These are phyloP conservation scores for Zangia roseola DNA, from an alignment of 768 basidiomycete genomes.

Conservation along the genomic window DNA sequence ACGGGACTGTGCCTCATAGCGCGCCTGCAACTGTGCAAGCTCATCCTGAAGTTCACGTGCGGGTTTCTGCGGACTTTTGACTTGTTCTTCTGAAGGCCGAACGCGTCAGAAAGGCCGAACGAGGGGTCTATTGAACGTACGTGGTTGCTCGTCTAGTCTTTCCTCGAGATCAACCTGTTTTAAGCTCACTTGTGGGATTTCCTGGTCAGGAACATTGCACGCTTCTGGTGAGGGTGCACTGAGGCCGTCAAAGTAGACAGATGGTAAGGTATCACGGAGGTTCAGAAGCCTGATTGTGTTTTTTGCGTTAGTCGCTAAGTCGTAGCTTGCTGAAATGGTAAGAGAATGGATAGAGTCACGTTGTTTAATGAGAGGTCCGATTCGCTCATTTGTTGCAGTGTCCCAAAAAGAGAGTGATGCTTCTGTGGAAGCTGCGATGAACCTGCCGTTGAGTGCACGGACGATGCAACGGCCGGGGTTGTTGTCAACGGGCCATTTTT, in stretches of 20 bases:
- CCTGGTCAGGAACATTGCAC: too few species aligned
- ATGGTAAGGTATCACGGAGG: constrained; percentile 3
- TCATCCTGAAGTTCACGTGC: too few species aligned
- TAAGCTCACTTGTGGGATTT: too few species aligned
- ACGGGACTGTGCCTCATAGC: too few species aligned
- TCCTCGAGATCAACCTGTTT: too few species aligned
- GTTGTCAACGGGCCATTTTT: constrained; percentile 7
- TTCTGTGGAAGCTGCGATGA: constrained; percentile 1
- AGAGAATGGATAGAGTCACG: neutral
- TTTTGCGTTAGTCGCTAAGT: neutral
- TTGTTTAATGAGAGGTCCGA: constrained; percentile 5
- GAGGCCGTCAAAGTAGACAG: neutral
- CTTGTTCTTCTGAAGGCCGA: too few species aligned
- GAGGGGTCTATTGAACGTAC: too few species aligned
- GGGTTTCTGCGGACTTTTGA: too few species aligned
- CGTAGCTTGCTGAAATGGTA: constrained; percentile 5
- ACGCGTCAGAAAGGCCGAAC: too few species aligned
- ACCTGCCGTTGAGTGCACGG: constrained; percentile 5
- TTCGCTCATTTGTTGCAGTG: constrained; percentile 1
- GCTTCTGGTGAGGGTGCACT: neutral
- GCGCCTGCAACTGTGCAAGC: too few species aligned
- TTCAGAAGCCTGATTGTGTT: neutral
- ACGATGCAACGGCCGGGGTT: neutral
- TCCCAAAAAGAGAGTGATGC: constrained; percentile 15
- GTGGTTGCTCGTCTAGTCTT: too few species aligned